Evolutionary conservation across 441 rosid species (phyloP).

Genomic region (Aleurites moluccanus): DNA sequence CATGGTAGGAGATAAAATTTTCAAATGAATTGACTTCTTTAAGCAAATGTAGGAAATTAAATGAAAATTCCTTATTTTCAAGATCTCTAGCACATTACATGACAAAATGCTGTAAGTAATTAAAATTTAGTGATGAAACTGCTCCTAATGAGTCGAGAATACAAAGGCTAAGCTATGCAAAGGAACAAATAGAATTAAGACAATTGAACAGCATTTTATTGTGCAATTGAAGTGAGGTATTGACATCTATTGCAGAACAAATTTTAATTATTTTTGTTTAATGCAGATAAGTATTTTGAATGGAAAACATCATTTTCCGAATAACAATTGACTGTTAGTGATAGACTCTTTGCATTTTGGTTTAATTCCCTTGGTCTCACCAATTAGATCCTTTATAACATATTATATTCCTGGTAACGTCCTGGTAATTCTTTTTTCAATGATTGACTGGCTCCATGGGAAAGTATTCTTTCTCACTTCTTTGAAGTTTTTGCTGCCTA

Average conservation of each 20-base stretch:
- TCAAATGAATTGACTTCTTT: neutral
- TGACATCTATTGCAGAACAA: neutral
- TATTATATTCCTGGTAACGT: neutral
- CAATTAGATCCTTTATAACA: neutral
- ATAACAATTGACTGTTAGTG: neutral
- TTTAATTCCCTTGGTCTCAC: neutral
- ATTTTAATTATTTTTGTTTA: neutral
- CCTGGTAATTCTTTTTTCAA: neutral
- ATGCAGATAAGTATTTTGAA: neutral
- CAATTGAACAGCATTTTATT: neutral
- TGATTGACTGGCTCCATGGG: neutral
- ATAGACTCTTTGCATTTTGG: neutral
- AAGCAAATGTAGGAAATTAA: neutral
- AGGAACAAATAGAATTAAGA: neutral
- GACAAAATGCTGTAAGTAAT: too few relatives aligned
- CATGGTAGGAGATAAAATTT: neutral
- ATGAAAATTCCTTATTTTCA: neutral
- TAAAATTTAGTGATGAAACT: neutral
- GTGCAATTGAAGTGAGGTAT: neutral
- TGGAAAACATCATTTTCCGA: neutral
- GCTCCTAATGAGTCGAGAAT: neutral
- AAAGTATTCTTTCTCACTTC: neutral
- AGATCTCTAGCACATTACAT: neutral
- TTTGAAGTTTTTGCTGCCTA: neutral
- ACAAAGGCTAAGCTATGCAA: neutral